Evolutionary conservation across 2,329 filamentous ascomycete species (phyloP).

Genomic region (Beauveria australis): DNA sequence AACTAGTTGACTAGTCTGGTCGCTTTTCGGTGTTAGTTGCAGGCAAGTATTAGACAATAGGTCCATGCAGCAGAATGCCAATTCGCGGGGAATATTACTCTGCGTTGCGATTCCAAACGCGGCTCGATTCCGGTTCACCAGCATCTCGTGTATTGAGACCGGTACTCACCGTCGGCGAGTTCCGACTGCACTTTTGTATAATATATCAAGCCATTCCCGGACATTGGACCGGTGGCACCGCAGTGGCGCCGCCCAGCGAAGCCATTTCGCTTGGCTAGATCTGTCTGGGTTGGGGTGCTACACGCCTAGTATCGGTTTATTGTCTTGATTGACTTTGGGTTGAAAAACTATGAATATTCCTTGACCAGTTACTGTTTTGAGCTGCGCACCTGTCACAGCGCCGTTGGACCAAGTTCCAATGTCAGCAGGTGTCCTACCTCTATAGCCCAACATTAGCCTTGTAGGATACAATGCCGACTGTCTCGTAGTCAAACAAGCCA

Average conservation of each 20-base stretch:
- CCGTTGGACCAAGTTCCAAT: background rate
- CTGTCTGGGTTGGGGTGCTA: background rate
- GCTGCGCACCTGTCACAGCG: background rate
- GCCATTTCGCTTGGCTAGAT: slow-evolving; percentile 1
- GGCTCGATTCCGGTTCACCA: background rate
- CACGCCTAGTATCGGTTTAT: background rate
- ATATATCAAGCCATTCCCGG: background rate
- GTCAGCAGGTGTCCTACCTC: background rate
- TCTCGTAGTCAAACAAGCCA: background rate
- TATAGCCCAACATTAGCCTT: background rate
- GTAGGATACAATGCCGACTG: background rate
- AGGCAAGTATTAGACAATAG: background rate
- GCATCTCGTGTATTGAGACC: background rate
- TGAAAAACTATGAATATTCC: background rate
- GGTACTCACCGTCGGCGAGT: background rate
- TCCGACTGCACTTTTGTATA: background rate
- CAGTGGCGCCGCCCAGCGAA: background rate
- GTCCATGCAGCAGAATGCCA: background rate
- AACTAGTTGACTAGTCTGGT: background rate
- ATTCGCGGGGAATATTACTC: background rate
- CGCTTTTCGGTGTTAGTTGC: background rate
- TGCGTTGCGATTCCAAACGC: background rate
- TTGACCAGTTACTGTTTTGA: background rate
- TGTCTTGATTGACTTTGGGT: background rate
- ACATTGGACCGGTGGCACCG: background rate